Conservation (phyloP, 179 eudicot species). For the Camellia oleifera region DNA sequence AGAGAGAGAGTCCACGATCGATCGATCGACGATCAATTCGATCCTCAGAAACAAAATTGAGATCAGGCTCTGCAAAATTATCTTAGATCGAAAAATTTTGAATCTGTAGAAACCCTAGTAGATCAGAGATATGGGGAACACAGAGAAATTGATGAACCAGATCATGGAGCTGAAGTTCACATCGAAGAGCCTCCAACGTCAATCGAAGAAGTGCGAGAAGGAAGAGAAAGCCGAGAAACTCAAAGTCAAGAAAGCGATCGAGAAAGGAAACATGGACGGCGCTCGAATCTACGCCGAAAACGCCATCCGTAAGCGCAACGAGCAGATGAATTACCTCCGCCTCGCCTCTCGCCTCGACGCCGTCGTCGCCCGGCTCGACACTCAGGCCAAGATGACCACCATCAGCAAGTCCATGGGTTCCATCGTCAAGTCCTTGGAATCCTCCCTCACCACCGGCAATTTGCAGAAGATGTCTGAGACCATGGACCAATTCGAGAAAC, state of each 20-base stretch:
- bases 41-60: neutral
- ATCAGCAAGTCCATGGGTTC: conserved; percentile 56
- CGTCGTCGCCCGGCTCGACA: conserved; percentile 54
- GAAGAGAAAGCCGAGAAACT: conserved; percentile 52
- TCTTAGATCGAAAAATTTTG: neutral
- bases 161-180: conserved; percentile 68
- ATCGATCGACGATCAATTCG: neutral
- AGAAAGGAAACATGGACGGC: conserved; percentile 55
- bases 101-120: neutral
- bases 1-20: neutral
- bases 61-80: neutral
- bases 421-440: conserved; percentile 61
- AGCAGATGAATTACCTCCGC: conserved; percentile 58
- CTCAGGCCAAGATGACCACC: conserved; percentile 52
- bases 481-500: conserved; percentile 69
- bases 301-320: conserved; percentile 53
- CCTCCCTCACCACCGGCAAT: conserved; percentile 53
- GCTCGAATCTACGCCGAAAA: conserved; percentile 56
- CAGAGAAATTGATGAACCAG: conserved; percentile 63
- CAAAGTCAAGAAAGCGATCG: conserved; percentile 54
- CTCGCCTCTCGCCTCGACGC: conserved; percentile 57
- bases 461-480: conserved; percentile 74
- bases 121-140: conserved; percentile 40
- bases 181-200: conserved; percentile 48
- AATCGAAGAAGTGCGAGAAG: conserved; percentile 50